Base-by-base conservation (phyloP, 306 rosid species). In the Nissolia schottii region DNA sequence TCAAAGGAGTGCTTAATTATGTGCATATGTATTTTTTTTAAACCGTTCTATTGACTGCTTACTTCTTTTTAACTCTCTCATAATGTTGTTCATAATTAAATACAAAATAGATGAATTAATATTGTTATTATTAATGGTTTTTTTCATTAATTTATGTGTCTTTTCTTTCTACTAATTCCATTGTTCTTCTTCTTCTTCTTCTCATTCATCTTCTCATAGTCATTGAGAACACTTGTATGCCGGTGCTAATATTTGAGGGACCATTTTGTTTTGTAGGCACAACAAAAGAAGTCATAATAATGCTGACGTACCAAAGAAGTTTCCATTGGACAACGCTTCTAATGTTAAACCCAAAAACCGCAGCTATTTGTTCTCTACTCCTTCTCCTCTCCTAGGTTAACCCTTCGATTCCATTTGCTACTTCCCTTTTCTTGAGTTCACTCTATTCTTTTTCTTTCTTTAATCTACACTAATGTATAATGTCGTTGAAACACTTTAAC, bases 371-470 rank as follows among this genome's bases (percentile, higher is more conserved):
- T 60, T 73, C 48, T 46, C 82, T 37, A 74, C 14, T 49, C 19
- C 79, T 63, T 64, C 80, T 79, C 82, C 87, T 16, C 69, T 81
- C 4, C 84, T 79, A 73, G 93, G 97, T 86, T 75, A n/a, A n/a
- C n/a, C 19, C 22, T n/a, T 51, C 32, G 1, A 38, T 49, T 40
- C 41, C 3, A 37, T 48, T n/a, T 60, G 15, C 29, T 34, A 11
- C 59, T 13, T 29, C 70, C 4, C 6, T 27, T 12, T 55, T 23
- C 38, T 5, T 22, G 25, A 14, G 4, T 45, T 50, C 55, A 11
- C 11, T 32, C 6, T 4, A 6, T 10, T n/a, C n/a, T n/a, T n/a
- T n/a, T n/a, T n/a, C n/a, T n/a, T n/a, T n/a, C n/a, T n/a, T n/a
- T n/a, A n/a, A n/a, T n/a, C n/a, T n/a, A n/a, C n/a, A n/a, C n/a